These are phyloP conservation scores for Stevia rebaudiana DNA, from an alignment of 140 eudicot genomes.

Conservation along the genomic window DNA sequence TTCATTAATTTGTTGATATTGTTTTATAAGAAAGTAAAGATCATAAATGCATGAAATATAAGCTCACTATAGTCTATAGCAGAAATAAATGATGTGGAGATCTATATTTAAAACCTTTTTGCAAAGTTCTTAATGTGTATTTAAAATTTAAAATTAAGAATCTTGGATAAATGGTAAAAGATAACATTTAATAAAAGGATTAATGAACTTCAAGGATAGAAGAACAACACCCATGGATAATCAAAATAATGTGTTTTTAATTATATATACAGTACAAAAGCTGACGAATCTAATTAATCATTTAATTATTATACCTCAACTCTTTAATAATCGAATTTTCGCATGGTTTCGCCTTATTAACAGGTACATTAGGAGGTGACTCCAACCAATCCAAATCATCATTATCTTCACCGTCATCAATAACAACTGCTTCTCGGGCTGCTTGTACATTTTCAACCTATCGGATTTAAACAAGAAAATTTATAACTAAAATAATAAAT, in stretches of 20 bases:
- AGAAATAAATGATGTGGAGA: background rate
- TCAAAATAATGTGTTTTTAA: background rate
- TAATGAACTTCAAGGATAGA: background rate
- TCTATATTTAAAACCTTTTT: background rate
- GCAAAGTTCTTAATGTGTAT: background rate
- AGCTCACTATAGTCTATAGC: background rate
- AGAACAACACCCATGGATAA: background rate
- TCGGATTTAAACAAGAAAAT: background rate
- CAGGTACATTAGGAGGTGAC: conserved; percentile 46
- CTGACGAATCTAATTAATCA: background rate
- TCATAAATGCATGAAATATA: background rate
- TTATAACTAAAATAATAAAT: background rate
- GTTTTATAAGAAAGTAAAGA: background rate
- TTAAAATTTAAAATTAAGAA: background rate
- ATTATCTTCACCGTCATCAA: conserved; percentile 37
- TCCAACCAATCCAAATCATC: conserved; percentile 71
- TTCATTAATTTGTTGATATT: no score
- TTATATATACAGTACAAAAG: background rate
- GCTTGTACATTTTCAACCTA: conserved; percentile 41
- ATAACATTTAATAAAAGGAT: background rate
- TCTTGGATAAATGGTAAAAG: background rate
- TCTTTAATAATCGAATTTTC: conserved; percentile 58
- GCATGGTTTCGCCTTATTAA: conserved; percentile 9
- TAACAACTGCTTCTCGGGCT: conserved; percentile 12
- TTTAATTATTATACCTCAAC: conserved; percentile 39